A percentile compares a stretch with the other conserved stretches of the same genome.
Evolutionary conservation across 2,329 filamentous ascomycete genomes (phyloP).

Genomic region (Camptophora hylomeconis): DNA sequence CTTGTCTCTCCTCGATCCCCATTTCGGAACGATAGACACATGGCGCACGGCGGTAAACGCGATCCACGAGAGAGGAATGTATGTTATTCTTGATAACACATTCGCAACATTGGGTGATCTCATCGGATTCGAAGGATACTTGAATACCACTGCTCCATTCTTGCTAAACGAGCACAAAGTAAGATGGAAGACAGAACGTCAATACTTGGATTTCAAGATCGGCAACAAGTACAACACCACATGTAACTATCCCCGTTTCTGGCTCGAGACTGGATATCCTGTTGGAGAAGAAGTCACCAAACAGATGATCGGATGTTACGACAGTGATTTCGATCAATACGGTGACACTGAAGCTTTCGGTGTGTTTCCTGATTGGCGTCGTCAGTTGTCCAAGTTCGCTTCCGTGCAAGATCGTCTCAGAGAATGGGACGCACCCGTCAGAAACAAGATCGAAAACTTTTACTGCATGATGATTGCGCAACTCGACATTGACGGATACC

Average conservation of each 20-base stretch:
- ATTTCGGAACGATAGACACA: conserved; percentile 45
- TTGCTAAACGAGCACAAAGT: conserved; percentile 42
- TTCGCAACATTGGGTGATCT: conserved; percentile 52
- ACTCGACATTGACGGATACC: conserved; percentile 54
- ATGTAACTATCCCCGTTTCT: conserved; percentile 49
- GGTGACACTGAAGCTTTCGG: conserved; percentile 53
- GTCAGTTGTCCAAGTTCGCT: conserved; percentile 53
- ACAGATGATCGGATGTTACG: conserved; percentile 41
- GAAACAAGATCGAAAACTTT: conserved; percentile 45
- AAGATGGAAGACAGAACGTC: conserved; percentile 40
- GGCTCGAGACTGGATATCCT: conserved; percentile 43
- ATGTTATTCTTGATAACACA: conserved; percentile 54
- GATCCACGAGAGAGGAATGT: conserved; percentile 51
- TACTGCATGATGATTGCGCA: conserved; percentile 50
- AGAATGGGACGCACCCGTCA: conserved; percentile 48
- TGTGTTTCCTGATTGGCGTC: conserved; percentile 49
- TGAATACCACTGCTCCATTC: conserved; percentile 47
- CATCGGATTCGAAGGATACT: conserved; percentile 47
- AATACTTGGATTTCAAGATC: conserved; percentile 46
- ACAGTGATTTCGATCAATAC: conserved; percentile 54
- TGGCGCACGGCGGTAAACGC: conserved; percentile 47
- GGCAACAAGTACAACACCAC: conserved; percentile 40
- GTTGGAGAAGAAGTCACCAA: conserved; percentile 35
- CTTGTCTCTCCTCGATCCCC: conserved; percentile 49
- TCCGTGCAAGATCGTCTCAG: conserved; percentile 54